A percentile compares a stretch with the other conserved stretches of the same genome.
phyloP scores from a whole-genome alignment of 805 yeast species.

The Yarrowia osloensis region DNA sequence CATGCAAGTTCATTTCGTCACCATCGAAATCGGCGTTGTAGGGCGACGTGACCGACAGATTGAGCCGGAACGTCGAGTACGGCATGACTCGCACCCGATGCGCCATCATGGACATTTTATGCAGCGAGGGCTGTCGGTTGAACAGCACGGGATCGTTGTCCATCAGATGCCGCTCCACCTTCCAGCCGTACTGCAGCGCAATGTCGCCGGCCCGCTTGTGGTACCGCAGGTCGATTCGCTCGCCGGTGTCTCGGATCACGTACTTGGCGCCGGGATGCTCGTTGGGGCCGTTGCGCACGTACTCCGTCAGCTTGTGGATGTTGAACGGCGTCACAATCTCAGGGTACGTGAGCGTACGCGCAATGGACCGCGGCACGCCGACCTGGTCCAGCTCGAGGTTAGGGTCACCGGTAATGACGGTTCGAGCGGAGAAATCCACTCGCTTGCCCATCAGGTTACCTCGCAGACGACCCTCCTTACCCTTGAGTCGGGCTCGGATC shows the following conservation, averaged over 20 bases:
- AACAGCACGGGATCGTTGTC: slow-evolving; percentile 97
- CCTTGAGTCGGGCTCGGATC: slow-evolving; percentile 98
- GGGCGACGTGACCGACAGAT: slow-evolving; percentile 97
- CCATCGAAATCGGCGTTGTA: slow-evolving; percentile 99
- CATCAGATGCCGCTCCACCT: slow-evolving; percentile 96
- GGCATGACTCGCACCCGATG: slow-evolving; percentile 99
- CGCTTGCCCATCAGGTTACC: slow-evolving; percentile 99
- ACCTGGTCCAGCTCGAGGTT: slow-evolving; percentile 96
- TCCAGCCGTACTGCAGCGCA: slow-evolving; percentile 98
- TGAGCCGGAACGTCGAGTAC: slow-evolving; percentile 93
- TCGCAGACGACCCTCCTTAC: slow-evolving; percentile 98
- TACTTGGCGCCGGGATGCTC: slow-evolving; percentile 99
- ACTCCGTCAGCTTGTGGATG: slow-evolving; percentile 87
- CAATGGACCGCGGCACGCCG: slow-evolving; percentile 97
- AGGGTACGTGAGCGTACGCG: slow-evolving; percentile 92
- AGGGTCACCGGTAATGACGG: slow-evolving; percentile 99
- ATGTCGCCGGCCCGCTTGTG: slow-evolving; percentile 98
- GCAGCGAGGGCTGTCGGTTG: slow-evolving; percentile 98
- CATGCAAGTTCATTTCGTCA: slow-evolving; percentile 99
- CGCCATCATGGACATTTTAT: slow-evolving; percentile 99
- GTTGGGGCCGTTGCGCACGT: slow-evolving; percentile 96
- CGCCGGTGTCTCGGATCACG: slow-evolving; percentile 97
- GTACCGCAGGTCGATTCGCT: slow-evolving; percentile 94
- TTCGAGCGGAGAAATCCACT: slow-evolving; percentile 98
- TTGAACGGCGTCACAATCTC: slow-evolving; percentile 98